Percentiles rank a stretch among this genome's conserved stretches.
Evolutionary conservation across 352 stramenopile species (phyloP).

Genomic region (Phytopythium delawarense): DNA sequence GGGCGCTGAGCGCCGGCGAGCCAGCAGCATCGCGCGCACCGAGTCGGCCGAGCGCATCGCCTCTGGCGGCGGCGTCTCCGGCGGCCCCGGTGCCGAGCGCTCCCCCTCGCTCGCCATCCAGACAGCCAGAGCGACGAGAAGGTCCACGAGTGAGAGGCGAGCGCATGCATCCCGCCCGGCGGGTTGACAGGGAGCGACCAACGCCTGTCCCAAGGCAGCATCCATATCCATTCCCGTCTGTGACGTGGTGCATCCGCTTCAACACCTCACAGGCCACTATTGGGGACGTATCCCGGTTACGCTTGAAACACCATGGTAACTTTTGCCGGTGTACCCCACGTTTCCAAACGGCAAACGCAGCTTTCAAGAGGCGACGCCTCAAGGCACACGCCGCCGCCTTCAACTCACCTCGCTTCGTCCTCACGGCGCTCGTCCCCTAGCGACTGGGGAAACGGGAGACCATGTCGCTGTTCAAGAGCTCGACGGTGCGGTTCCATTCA

Average conservation of each 20-base stretch:
- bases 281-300: background rate
- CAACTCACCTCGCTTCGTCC: background rate
- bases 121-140: background rate
- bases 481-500: slow-evolving; percentile 20
- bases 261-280: background rate
- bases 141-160: background rate
- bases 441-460: background rate
- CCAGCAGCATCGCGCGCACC: slow-evolving; percentile 4
- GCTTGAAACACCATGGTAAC: background rate
- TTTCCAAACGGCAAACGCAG: background rate
- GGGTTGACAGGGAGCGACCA: background rate
- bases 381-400: background rate
- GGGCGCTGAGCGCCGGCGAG: background rate
- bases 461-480: slow-evolving; percentile 84
- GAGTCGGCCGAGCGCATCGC: background rate
- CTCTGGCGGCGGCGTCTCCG: background rate
- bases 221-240: background rate
- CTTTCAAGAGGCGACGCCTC: background rate
- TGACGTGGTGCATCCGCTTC: background rate
- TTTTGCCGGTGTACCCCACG: too few relatives aligned
- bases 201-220: background rate
- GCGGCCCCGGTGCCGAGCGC: background rate
- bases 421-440: background rate
- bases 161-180: too few relatives aligned
- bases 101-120: background rate